Evolutionary conservation across 106 monocot species (phyloP).

Genomic region (Iris macrosiphon): DNA sequence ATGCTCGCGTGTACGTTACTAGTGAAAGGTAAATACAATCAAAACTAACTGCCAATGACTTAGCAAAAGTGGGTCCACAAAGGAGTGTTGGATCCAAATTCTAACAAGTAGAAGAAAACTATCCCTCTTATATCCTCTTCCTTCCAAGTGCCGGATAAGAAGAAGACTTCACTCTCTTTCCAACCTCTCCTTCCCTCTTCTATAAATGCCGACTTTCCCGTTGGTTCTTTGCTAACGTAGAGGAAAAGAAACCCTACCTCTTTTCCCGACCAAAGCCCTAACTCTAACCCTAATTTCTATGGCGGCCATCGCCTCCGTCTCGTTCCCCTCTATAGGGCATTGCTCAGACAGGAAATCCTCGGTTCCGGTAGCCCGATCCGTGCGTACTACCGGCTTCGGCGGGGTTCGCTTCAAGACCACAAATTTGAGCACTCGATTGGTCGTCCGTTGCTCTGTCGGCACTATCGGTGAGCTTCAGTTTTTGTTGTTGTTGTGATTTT

Average conservation of each 20-base stretch:
- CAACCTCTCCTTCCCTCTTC: background rate
- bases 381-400: background rate
- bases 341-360: constrained; percentile 8
- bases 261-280: background rate
- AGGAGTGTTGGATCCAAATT: too few relatives aligned
- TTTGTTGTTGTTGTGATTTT: too few relatives aligned
- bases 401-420: constrained; percentile 1
- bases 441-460: background rate
- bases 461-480: background rate
- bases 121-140: too few relatives aligned
- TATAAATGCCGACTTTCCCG: background rate
- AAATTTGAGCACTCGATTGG: constrained; percentile 1
- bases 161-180: constrained; percentile 2
- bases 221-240: too few relatives aligned
- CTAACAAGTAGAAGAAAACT: too few relatives aligned
- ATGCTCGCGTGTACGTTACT: too few relatives aligned
- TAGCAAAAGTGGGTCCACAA: too few relatives aligned
- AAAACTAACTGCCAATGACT: too few relatives aligned
- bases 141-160: constrained; percentile 6
- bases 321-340: constrained; percentile 1
- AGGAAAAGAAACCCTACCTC: background rate
- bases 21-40: too few relatives aligned
- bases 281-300: background rate
- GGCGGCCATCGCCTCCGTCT: constrained; percentile 9
- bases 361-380: background rate